phyloP scores from a whole-genome alignment of 2,329 filamentous ascomycete species.

The Cytospora paraplurivora region DNA sequence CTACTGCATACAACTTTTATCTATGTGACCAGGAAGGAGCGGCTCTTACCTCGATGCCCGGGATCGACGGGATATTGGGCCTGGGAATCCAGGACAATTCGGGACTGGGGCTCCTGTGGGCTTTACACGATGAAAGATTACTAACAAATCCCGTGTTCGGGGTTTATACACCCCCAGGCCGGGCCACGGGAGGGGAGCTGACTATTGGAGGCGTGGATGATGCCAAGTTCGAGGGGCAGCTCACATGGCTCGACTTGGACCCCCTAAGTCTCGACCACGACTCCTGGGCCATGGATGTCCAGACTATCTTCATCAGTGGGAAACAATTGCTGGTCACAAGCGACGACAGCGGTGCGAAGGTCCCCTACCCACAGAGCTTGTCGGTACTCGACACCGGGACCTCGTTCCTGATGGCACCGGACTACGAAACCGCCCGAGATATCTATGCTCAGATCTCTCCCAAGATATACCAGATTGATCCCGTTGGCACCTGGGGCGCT shows the following conservation, averaged over 20 bases:
- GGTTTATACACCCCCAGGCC: conserved; percentile 33
- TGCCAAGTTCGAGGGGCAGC: conserved; percentile 32
- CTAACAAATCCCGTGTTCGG: conserved; percentile 35
- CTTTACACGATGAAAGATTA: conserved; percentile 33
- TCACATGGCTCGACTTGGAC: conserved; percentile 33
- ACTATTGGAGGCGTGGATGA: conserved; percentile 37
- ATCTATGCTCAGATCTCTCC: conserved; percentile 37
- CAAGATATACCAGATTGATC: conserved; percentile 36
- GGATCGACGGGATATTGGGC: conserved; percentile 27
- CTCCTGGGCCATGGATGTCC: conserved; percentile 34
- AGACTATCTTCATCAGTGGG: conserved; percentile 33
- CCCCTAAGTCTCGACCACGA: conserved; percentile 19
- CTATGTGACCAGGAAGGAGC: conserved; percentile 22
- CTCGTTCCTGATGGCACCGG: conserved; percentile 36
- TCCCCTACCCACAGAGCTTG: conserved; percentile 21
- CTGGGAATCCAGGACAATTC: conserved; percentile 24
- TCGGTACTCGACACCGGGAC: conserved; percentile 37
- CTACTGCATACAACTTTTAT: conserved; percentile 9
- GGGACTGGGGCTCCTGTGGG: conserved; percentile 32
- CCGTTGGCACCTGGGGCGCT: conserved; percentile 38
- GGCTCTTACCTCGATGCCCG: conserved; percentile 12
- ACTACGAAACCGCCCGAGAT: conserved; percentile 33
- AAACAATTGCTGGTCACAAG: conserved; percentile 25
- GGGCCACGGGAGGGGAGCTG: conserved; percentile 33
- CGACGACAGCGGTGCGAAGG: conserved; percentile 10